Conservation (phyloP, 306 rosid species). For the Casuarina cunninghamiana region DNA sequence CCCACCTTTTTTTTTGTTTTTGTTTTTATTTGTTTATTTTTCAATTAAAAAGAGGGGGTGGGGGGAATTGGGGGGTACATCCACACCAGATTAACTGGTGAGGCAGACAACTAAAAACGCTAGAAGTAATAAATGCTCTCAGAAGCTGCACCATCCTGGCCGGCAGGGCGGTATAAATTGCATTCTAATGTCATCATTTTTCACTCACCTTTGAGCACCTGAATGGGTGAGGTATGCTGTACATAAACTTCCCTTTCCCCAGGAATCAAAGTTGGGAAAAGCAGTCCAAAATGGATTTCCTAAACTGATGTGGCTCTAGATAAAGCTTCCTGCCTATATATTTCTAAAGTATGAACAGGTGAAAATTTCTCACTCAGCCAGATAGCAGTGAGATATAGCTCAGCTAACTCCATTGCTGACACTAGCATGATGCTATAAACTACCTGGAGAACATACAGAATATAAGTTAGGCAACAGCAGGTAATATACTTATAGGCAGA, state of each 20-base stretch:
- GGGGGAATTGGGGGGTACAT: too few species aligned
- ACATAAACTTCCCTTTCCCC: not conserved
- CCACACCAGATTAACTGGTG: too few species aligned
- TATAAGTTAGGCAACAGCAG: slow-evolving; percentile 19
- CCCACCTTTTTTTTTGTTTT: too few species aligned
- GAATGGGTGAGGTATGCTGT: not conserved
- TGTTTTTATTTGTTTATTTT: too few species aligned
- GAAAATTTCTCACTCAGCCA: slow-evolving; percentile 5
- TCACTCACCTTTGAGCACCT: not conserved
- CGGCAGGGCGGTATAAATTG: too few species aligned
- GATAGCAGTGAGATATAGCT: not conserved
- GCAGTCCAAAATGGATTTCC: slow-evolving; percentile 4
- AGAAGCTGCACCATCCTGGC: too few species aligned
- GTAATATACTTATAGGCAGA: not conserved
- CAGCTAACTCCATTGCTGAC: not conserved
- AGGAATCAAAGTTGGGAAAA: not conserved
- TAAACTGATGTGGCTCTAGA: not conserved
- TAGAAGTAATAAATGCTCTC: too few species aligned
- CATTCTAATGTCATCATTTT: not conserved
- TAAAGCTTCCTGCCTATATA: not conserved
- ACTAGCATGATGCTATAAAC: slow-evolving; percentile 14
- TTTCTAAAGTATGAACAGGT: not conserved
- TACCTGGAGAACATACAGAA: slow-evolving; percentile 53
- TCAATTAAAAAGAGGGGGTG: too few species aligned
- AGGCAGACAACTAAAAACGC: too few species aligned